Conservation (phyloP, 2,329 filamentous ascomycete species). For the Aureobasidium leucospermi region DNA sequence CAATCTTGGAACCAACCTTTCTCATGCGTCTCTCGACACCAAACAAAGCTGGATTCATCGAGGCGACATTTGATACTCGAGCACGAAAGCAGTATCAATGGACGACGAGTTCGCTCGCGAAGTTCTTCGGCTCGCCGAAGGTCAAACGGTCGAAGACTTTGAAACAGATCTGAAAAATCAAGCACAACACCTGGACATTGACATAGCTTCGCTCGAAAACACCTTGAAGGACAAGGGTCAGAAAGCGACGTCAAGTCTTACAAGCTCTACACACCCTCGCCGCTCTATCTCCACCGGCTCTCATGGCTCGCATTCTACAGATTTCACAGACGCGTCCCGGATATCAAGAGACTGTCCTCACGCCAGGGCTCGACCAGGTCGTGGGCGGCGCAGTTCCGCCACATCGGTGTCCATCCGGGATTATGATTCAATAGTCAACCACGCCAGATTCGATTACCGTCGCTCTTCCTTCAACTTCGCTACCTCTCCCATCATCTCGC, state of each 20-base stretch:
- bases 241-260: conserved; percentile 4
- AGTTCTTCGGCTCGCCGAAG: conserved; percentile 24
- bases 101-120: conserved; percentile 22
- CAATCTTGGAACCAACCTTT: not conserved
- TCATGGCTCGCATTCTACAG: conserved; percentile 27
- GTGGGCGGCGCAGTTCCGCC: conserved; percentile 17
- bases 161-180: conserved; percentile 22
- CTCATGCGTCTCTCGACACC: not conserved
- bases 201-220: conserved; percentile 12
- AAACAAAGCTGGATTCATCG: not conserved
- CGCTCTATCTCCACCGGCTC: conserved; percentile 27
- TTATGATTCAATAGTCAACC: conserved; percentile 27
- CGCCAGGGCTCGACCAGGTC: not conserved
- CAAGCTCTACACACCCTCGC: conserved; percentile 16
- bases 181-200: conserved; percentile 24
- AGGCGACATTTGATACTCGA: not conserved
- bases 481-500: conserved; percentile 22
- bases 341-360: conserved; percentile 22
- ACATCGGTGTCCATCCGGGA: conserved; percentile 27
- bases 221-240: not conserved
- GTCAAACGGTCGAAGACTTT: conserved; percentile 24
- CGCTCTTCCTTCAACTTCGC: conserved; percentile 23
- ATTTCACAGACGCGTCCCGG: conserved; percentile 26
- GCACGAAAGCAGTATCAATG: not conserved
- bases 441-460: conserved; percentile 19